A percentile compares a stretch with the other conserved stretches of the same genome.
Evolutionary conservation across 305 asterid genomes (phyloP).

Genomic region (Coffea humblotiana): DNA sequence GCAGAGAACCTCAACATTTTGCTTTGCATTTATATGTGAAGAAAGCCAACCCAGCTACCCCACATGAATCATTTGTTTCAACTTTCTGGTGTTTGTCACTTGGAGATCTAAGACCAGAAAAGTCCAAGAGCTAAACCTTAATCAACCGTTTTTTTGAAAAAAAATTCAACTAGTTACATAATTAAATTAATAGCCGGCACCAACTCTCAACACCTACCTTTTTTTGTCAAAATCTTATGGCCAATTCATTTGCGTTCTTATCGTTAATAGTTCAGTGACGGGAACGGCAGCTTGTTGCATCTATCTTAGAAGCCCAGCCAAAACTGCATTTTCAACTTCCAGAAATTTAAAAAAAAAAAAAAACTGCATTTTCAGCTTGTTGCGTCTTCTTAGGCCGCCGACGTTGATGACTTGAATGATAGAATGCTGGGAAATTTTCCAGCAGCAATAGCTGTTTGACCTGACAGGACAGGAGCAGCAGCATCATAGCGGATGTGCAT

Average conservation of each 20-base stretch:
- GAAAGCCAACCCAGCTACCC: too few species aligned
- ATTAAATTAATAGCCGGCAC: conserved; percentile 24
- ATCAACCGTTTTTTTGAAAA: background rate
- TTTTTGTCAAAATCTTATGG: conserved; percentile 12
- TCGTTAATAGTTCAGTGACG: background rate
- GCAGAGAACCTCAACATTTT: too few species aligned
- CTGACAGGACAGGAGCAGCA: too few species aligned
- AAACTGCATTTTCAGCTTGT: too few species aligned
- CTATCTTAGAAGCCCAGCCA: background rate
- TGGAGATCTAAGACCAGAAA: background rate
- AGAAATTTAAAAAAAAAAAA: background rate
- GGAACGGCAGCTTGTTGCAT: background rate
- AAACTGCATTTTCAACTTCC: background rate
- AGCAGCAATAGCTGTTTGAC: background rate
- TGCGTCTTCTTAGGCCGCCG: too few species aligned
- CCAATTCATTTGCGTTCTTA: conserved; percentile 5
- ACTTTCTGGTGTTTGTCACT: background rate
- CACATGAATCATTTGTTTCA: background rate
- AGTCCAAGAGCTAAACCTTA: background rate
- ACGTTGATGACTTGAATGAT: too few species aligned
- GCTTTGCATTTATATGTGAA: background rate
- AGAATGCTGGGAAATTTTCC: background rate
- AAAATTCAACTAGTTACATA: background rate
- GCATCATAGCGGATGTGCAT: too few species aligned
- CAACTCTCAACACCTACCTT: conserved; percentile 23